Percentiles rank a stretch among this genome's conserved stretches.
phyloP scores from a whole-genome alignment of 2,329 filamentous ascomycete genomes.

The Leptographium procerum region DNA sequence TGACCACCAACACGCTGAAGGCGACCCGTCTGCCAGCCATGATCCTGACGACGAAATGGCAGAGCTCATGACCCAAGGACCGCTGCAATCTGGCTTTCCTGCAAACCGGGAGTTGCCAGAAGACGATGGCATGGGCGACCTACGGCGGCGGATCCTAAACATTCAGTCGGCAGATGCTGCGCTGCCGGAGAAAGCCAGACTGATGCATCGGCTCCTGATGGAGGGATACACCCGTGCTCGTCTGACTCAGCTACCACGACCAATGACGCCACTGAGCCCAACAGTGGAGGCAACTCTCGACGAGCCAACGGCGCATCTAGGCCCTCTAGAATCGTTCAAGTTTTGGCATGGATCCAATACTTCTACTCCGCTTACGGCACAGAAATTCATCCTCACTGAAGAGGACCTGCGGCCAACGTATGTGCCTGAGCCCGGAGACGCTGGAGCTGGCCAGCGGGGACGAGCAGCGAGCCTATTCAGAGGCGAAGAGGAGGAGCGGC shows the following conservation, averaged over 20 bases:
- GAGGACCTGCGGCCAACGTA: conserved; percentile 59
- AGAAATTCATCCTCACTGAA: conserved; percentile 40
- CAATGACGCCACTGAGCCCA: conserved; percentile 15
- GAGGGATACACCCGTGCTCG: conserved; percentile 49
- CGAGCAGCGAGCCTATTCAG: background rate
- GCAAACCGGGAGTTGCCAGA: conserved; percentile 44
- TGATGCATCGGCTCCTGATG: conserved; percentile 60
- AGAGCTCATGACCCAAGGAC: background rate
- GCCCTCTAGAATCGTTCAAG: conserved; percentile 42
- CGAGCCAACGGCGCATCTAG: conserved; percentile 25
- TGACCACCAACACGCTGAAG: background rate
- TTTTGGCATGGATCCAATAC: conserved; percentile 39
- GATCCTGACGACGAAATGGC: background rate
- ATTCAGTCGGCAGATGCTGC: conserved; percentile 53
- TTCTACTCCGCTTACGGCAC: conserved; percentile 22
- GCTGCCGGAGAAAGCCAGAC: conserved; percentile 53
- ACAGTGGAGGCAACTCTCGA: conserved; percentile 10
- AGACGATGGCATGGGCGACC: conserved; percentile 63
- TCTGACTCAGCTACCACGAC: conserved; percentile 11
- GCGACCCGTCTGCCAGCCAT: background rate
- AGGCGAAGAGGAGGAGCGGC: conserved; percentile 17
- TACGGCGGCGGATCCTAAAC: conserved; percentile 56
- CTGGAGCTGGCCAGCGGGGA: conserved; percentile 30
- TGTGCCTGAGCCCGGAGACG: conserved; percentile 37
- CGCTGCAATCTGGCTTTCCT: conserved; percentile 10